These are phyloP conservation scores for Lasiosphaeriaceae sp. DNA, from an alignment of 495 filamentous ascomycete genomes.

Conservation along the genomic window DNA sequence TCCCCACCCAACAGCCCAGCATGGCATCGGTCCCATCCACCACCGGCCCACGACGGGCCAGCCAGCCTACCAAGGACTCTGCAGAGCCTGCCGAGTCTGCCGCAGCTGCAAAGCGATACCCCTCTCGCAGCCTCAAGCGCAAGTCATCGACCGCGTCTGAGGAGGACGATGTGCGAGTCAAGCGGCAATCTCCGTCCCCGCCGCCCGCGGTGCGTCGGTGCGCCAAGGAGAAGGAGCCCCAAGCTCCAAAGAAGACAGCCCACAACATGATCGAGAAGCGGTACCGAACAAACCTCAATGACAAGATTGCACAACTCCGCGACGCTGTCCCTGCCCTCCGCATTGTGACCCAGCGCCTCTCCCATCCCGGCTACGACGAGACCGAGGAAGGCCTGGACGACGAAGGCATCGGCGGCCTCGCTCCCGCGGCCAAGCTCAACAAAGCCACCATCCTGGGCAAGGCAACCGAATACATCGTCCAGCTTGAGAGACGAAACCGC, in stretches of 20 bases:
- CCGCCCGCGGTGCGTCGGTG: slow-evolving; percentile 5
- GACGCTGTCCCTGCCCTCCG: slow-evolving; percentile 44
- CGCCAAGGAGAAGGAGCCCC: slow-evolving; percentile 4
- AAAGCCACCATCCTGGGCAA: slow-evolving; percentile 75
- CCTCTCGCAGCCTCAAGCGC: slow-evolving; percentile 26
- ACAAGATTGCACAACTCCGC: slow-evolving; percentile 45
- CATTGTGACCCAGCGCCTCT: slow-evolving; percentile 24
- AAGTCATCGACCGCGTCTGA: slow-evolving; percentile 19
- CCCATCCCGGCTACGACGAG: slow-evolving; percentile 1
- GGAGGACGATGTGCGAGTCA: slow-evolving; percentile 10
- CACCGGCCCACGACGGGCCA: not conserved
- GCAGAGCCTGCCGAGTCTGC: too few relatives aligned
- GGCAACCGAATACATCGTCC: slow-evolving; percentile 83
- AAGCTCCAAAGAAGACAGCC: slow-evolving; percentile 31
- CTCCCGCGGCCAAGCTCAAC: slow-evolving; percentile 23
- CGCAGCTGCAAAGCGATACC: slow-evolving; percentile 12
- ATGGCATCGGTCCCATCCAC: not conserved
- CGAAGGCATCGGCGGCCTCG: slow-evolving; percentile 11
- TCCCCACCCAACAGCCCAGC: not conserved
- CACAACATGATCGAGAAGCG: slow-evolving; percentile 50
- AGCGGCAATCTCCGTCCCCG: slow-evolving; percentile 9
- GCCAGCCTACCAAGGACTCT: not conserved
- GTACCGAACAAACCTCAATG: slow-evolving; percentile 49
- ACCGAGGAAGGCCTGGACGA: slow-evolving; percentile 17
- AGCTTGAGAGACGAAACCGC: slow-evolving; percentile 74